Base-by-base conservation (phyloP, 495 filamentous ascomycete species). In the Trichoderma gamsii region DNA sequence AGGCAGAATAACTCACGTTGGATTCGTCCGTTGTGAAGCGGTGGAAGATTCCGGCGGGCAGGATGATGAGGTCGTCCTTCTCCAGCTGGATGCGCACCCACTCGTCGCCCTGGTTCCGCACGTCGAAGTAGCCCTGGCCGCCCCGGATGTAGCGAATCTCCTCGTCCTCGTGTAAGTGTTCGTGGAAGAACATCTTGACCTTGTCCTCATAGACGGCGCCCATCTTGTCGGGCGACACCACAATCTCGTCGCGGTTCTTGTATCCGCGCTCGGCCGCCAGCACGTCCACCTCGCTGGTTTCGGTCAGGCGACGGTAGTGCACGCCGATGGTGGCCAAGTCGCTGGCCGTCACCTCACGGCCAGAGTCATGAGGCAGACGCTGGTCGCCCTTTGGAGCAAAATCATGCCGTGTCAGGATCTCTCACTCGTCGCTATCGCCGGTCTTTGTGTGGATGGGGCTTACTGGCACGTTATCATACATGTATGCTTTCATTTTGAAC, bases 161-260 rank as follows among this genome's bases (percentile, higher is more conserved):
- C 82, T 99, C 95, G 74, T 98, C 96, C 81, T 99, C 95, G 72
- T 99, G 95, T 72, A 98, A 79, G 78, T 99, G 95, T 83, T 99
- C 95, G 59, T 89, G 76, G 81, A 98, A 98, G 82, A 99, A 99
- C 69, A 76, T 86, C 80, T 90, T 92, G 69, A 99, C 91, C 75
- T 98, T 97, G 69, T 88, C 85, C 79, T 99, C 95, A 79, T 93
- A 94, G 38, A 85, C 78, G 52, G 84, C 89, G 66, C 94, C 93
- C 92, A 98, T 93, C 67, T 86, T 89, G 69, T 85, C 84, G 0
- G 92, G 93, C 25, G 92, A 94, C n/a, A 98, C 90, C 70, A 83
- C 88, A 74, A 97, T 89, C 78, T 94, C 87, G 78, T 99, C 95
- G 18, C 95, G 90, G 82, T 98, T 97, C 82, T 90, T 92, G 85